A percentile compares a stretch with the other conserved stretches of the same genome.
These are phyloP conservation scores for Podospora fimiseda DNA, from an alignment of 495 filamentous ascomycete genomes.

Conservation along the genomic window DNA sequence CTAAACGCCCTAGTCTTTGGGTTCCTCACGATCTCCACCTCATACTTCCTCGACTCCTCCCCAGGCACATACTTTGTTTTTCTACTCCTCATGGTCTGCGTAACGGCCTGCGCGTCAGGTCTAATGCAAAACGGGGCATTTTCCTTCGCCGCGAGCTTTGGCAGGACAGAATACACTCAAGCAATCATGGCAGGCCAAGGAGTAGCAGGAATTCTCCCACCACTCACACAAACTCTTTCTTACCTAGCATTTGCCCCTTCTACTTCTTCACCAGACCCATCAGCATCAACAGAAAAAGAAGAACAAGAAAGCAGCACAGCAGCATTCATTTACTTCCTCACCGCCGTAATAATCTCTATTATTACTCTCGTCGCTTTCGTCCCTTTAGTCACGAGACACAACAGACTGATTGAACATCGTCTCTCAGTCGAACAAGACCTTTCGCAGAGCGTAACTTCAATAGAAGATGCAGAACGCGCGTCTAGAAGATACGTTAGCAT, in stretches of 20 bases:
- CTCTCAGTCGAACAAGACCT: constrained; percentile 26
- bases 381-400: constrained; percentile 42
- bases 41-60: constrained; percentile 52
- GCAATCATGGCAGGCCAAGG: constrained; percentile 95
- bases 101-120: constrained; percentile 69
- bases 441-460: constrained; percentile 36
- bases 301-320: constrained; percentile 45
- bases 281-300: constrained; percentile 5
- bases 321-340: constrained; percentile 87
- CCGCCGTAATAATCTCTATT: constrained; percentile 61
- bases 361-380: constrained; percentile 52
- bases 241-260: constrained; percentile 55
- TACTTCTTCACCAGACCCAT: constrained; percentile 4
- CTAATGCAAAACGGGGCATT: constrained; percentile 93
- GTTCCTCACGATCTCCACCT: constrained; percentile 73
- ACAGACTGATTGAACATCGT: constrained; percentile 34
- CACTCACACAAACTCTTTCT: constrained; percentile 76
- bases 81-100: constrained; percentile 74
- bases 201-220: constrained; percentile 84
- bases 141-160: constrained; percentile 82
- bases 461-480: constrained; percentile 41
- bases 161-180: constrained; percentile 79
- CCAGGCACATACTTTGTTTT: constrained; percentile 68
- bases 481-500: constrained; percentile 58
- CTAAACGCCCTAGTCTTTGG: constrained; percentile 68